phyloP scores from a whole-genome alignment of 2,329 filamentous ascomycete genomes.

The Didymella sp. region DNA sequence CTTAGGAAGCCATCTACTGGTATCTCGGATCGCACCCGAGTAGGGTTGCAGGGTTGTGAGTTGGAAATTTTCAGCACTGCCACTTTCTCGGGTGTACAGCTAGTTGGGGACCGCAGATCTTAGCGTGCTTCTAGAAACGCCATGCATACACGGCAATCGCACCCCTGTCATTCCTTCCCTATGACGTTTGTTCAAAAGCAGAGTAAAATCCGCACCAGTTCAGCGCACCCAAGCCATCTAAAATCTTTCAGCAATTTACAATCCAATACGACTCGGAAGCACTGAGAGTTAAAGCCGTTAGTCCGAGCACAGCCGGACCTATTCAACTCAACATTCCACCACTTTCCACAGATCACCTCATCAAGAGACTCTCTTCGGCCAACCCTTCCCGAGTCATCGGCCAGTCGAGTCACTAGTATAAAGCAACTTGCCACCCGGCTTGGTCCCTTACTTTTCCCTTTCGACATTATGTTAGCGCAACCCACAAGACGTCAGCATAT shows the following conservation, averaged over 20 bases:
- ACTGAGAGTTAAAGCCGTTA: constrained; percentile 32
- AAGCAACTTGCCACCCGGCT: constrained; percentile 49
- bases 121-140: constrained; percentile 29
- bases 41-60: constrained; percentile 18
- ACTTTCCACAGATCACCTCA: constrained; percentile 44
- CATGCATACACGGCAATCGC: constrained; percentile 18
- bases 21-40: constrained; percentile 36
- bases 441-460: constrained; percentile 40
- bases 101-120: constrained; percentile 22
- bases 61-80: constrained; percentile 25
- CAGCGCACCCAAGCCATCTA: constrained; percentile 31
- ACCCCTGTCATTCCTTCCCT: constrained; percentile 25
- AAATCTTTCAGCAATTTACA: constrained; percentile 47
- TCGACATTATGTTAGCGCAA: constrained; percentile 48
- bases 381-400: constrained; percentile 39
- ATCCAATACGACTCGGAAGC: constrained; percentile 31
- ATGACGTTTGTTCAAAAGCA: constrained; percentile 23
- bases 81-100: constrained; percentile 12
- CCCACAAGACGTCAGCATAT: constrained; percentile 49
- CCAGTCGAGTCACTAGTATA: constrained; percentile 44
- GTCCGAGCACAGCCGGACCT: constrained; percentile 37
- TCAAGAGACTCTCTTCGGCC: constrained; percentile 27
- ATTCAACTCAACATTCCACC: constrained; percentile 34
- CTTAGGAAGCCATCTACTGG: constrained; percentile 19
- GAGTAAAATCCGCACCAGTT: constrained; percentile 28